Conservation (phyloP, 768 basidiomycete genomes). For the Tulasnella calospora region DNA sequence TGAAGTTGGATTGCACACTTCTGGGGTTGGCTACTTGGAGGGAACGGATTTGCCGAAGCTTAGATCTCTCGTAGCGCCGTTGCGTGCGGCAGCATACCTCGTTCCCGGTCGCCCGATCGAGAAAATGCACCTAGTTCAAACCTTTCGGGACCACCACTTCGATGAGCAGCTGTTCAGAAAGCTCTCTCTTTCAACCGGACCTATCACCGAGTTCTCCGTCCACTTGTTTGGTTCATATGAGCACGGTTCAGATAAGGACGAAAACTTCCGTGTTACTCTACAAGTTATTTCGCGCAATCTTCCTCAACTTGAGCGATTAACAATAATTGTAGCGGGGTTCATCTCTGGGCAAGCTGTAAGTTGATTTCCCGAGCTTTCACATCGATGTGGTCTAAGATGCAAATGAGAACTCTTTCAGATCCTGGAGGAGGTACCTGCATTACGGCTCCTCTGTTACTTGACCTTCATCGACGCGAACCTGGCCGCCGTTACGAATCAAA, state of each 20-base stretch:
- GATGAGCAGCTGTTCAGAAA: neutral
- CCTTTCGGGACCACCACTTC: neutral
- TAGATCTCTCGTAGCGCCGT: neutral
- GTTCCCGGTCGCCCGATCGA: neutral
- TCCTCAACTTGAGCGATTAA: neutral
- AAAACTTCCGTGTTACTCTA: neutral
- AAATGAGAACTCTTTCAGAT: neutral
- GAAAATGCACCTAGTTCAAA: neutral
- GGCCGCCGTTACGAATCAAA: neutral
- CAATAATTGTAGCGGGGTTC: neutral
- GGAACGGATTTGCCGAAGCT: neutral
- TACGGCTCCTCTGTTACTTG: neutral
- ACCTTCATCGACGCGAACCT: neutral
- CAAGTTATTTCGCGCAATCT: neutral
- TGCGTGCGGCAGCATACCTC: neutral
- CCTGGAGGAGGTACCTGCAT: neutral
- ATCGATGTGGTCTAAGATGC: neutral
- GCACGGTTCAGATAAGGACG: neutral
- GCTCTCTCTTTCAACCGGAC: neutral
- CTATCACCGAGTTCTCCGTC: neutral
- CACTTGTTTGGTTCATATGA: neutral
- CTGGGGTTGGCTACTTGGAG: neutral
- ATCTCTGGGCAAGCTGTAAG: neutral
- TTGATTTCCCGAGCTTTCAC: neutral
- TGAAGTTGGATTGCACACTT: neutral